A percentile compares a stretch with the other conserved stretches of the same genome.
phyloP scores from a whole-genome alignment of 805 yeast genomes.

The Candida odintsovae region DNA sequence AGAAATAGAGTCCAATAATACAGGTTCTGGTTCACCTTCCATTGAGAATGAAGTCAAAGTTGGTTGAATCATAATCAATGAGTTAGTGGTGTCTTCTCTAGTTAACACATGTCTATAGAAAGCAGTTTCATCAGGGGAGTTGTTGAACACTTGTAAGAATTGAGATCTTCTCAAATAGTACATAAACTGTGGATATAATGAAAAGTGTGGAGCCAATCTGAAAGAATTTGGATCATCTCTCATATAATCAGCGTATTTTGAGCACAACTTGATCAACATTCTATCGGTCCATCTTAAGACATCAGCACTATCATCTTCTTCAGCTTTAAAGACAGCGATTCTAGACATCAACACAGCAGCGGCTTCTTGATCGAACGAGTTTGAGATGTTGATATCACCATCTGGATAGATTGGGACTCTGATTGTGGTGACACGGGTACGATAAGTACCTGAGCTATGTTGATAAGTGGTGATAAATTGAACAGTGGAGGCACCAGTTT shows the following conservation, averaged over 20 bases:
- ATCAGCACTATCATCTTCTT: constrained; percentile 86
- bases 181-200: constrained; percentile 91
- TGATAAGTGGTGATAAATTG: constrained; percentile 92
- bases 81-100: constrained; percentile 88
- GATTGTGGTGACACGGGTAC: constrained; percentile 88
- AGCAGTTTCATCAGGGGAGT: constrained; percentile 98
- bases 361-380: constrained; percentile 95
- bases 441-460: constrained; percentile 88
- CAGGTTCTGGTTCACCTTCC: constrained; percentile 86
- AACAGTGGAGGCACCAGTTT: constrained; percentile 41
- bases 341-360: constrained; percentile 94
- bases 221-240: constrained; percentile 81
- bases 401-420: constrained; percentile 53
- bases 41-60: constrained; percentile 82
- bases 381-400: constrained; percentile 48
- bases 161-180: constrained; percentile 95
- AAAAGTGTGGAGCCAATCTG: constrained; percentile 76
- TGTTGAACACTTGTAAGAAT: constrained; percentile 91
- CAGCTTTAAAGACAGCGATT: constrained; percentile 78
- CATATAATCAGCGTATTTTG: constrained; percentile 87
- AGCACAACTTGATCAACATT: constrained; percentile 82
- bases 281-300: constrained; percentile 93
- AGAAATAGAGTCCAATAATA: constrained; percentile 87
- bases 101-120: constrained; percentile 89
- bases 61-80: constrained; percentile 96